A percentile compares a stretch with the other conserved stretches of the same genome.
phyloP scores from a whole-genome alignment of 2,329 filamentous ascomycete species.

The Hyphodiscus sp. region DNA sequence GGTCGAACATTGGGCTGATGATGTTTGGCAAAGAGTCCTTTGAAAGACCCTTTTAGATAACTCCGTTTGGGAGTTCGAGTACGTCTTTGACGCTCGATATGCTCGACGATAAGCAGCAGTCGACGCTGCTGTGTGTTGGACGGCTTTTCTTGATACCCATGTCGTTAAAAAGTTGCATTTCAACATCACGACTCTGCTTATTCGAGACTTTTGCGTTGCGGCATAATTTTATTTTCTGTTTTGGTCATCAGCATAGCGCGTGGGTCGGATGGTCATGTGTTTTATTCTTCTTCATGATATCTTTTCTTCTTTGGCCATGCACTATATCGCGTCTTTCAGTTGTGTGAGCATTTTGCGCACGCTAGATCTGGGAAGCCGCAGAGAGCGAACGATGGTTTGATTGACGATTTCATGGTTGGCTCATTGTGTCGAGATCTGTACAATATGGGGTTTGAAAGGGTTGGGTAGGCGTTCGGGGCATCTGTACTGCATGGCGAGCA shows the following conservation, averaged over 20 bases:
- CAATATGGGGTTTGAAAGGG: slow-evolving; percentile 1
- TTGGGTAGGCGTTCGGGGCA: background rate
- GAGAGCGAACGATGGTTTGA: background rate
- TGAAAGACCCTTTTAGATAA: background rate
- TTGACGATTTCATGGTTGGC: background rate
- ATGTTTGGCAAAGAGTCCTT: background rate
- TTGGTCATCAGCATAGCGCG: slow-evolving; percentile 1
- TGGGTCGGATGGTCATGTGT: slow-evolving; percentile 1
- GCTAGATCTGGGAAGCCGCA: background rate
- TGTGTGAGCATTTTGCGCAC: background rate
- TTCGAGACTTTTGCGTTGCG: background rate
- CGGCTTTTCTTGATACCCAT: background rate
- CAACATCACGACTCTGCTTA: background rate
- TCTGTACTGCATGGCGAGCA: background rate
- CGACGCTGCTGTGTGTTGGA: background rate
- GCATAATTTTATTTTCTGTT: background rate
- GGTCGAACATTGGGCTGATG: slow-evolving; percentile 29
- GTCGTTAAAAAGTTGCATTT: slow-evolving; percentile 1
- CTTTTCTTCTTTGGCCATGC: background rate
- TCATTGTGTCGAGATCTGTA: background rate
- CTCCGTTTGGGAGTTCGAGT: background rate
- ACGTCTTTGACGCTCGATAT: background rate
- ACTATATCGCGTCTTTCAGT: background rate
- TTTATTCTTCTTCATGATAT: slow-evolving; percentile 2
- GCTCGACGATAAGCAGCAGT: background rate